Percentiles rank a stretch among this genome's conserved stretches.
Conservation (phyloP, 371 early-diverging fungal genomes). For the Mortierella sp. region DNA sequence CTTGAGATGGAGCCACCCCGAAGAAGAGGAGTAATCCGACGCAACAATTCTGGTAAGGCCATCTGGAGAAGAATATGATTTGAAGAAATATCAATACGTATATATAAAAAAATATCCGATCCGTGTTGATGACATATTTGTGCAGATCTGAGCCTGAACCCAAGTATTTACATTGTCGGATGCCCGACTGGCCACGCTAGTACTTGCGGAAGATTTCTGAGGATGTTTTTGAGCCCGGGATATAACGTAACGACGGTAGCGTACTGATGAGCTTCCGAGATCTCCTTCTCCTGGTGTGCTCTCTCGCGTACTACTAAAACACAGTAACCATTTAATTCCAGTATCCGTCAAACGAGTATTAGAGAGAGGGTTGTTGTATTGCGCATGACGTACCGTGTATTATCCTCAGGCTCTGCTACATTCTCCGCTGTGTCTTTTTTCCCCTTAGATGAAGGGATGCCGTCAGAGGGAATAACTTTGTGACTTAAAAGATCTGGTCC, state of each 20-base stretch:
- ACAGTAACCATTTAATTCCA: neutral
- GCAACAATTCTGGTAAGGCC: neutral
- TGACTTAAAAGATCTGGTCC: slow-evolving; percentile 89
- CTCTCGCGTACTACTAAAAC: slow-evolving; percentile 8
- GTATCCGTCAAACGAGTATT: neutral
- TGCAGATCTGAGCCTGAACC: no score
- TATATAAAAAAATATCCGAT: neutral
- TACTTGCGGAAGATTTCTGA: neutral
- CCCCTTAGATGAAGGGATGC: slow-evolving; percentile 84
- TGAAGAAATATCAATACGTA: neutral
- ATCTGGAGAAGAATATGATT: neutral
- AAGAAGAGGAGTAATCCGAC: slow-evolving; percentile 11
- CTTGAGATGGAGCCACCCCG: slow-evolving; percentile 21
- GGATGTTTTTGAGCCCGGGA: neutral
- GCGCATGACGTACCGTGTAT: neutral
- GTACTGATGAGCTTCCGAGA: slow-evolving; percentile 23
- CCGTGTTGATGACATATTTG: no score
- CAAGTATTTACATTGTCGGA: no score
- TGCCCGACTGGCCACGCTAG: no score
- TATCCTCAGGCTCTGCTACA: neutral
- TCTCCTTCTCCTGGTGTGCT: slow-evolving; percentile 25
- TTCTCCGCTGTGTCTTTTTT: neutral
- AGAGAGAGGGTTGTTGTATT: neutral
- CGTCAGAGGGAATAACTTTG: slow-evolving; percentile 79
- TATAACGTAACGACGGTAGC: slow-evolving; percentile 7